phyloP scores from a whole-genome alignment of 2,329 filamentous ascomycete species.

The Colletotrichum plurivorum region DNA sequence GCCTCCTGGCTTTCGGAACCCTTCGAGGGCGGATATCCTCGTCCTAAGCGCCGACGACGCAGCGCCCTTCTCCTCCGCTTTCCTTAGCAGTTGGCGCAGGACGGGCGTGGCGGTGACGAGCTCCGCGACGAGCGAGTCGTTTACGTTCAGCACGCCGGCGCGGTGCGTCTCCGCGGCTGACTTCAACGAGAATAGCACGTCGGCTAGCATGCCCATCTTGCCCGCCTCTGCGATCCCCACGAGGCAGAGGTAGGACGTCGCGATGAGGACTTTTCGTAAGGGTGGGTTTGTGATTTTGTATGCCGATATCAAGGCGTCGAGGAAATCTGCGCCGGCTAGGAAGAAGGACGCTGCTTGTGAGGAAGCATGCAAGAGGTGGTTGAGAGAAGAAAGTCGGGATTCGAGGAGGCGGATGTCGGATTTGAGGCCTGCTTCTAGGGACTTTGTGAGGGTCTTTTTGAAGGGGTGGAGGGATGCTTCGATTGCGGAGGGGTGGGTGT shows the following conservation, averaged over 20 bases:
- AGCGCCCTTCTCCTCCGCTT: slow-evolving; percentile 63
- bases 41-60: slow-evolving; percentile 70
- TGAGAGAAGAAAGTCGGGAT: too few species aligned
- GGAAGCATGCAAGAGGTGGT: slow-evolving; percentile 73
- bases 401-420: slow-evolving; percentile 70
- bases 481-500: slow-evolving; percentile 63
- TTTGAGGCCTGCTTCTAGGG: slow-evolving; percentile 73
- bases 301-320: slow-evolving; percentile 80
- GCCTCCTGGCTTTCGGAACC: slow-evolving; percentile 70
- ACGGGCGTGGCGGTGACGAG: slow-evolving; percentile 86
- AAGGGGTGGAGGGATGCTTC: slow-evolving; percentile 70
- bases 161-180: slow-evolving; percentile 76
- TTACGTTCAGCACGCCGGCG: slow-evolving; percentile 66
- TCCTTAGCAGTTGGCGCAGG: slow-evolving; percentile 72
- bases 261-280: slow-evolving; percentile 77
- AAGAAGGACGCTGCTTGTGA: slow-evolving; percentile 72
- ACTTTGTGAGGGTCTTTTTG: slow-evolving; percentile 73
- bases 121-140: slow-evolving; percentile 83
- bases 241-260: slow-evolving; percentile 82
- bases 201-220: slow-evolving; percentile 83
- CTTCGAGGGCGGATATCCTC: slow-evolving; percentile 72
- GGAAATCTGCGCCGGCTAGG: slow-evolving; percentile 87
- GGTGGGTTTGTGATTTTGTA: slow-evolving; percentile 76
- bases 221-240: slow-evolving; percentile 77
- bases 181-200: slow-evolving; percentile 88